Evolutionary conservation across 306 rosid genomes (phyloP).

Genomic region (Cucurbita argyrosperma): DNA sequence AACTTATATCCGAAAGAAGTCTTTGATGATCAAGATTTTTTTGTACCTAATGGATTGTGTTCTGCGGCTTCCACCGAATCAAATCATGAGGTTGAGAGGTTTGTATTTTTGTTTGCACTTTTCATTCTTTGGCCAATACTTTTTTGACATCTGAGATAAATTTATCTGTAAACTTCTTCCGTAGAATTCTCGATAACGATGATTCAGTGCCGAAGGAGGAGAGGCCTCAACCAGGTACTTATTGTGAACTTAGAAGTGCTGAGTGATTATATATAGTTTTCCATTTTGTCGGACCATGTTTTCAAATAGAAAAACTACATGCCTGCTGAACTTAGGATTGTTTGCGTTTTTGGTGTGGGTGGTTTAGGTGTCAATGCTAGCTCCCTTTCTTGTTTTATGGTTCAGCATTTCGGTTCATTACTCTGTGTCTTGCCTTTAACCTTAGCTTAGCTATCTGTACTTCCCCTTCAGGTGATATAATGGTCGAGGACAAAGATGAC

Average conservation of each 20-base stretch:
- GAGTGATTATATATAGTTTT: not conserved
- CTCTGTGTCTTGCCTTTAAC: not conserved
- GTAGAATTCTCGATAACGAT: conserved; percentile 33
- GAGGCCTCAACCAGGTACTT: conserved; percentile 43
- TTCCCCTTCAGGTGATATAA: conserved; percentile 24
- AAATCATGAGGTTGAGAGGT: conserved; percentile 44
- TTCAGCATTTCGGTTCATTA: not conserved
- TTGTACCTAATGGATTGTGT: conserved; percentile 17
- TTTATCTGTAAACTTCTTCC: conserved; percentile 4
- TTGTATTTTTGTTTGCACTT: not conserved
- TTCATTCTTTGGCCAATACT: not conserved
- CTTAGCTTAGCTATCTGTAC: not conserved
- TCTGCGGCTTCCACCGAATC: conserved; percentile 8
- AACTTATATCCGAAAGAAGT: conserved; percentile 51
- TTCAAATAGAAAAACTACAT: not conserved
- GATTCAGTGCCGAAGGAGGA: conserved; percentile 36
- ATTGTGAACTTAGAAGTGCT: not conserved
- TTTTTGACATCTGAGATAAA: not conserved
- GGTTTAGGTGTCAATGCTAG: not conserved
- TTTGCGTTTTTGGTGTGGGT: not conserved
- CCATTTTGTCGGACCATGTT: not conserved
- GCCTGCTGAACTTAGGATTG: not conserved
- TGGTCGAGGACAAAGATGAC: conserved; percentile 23
- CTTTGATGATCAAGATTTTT: conserved; percentile 41
- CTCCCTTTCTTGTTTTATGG: not conserved